These are phyloP conservation scores for Edaphochlamys debaryana DNA, from an alignment of 139 green algal species.

Conservation along the genomic window DNA sequence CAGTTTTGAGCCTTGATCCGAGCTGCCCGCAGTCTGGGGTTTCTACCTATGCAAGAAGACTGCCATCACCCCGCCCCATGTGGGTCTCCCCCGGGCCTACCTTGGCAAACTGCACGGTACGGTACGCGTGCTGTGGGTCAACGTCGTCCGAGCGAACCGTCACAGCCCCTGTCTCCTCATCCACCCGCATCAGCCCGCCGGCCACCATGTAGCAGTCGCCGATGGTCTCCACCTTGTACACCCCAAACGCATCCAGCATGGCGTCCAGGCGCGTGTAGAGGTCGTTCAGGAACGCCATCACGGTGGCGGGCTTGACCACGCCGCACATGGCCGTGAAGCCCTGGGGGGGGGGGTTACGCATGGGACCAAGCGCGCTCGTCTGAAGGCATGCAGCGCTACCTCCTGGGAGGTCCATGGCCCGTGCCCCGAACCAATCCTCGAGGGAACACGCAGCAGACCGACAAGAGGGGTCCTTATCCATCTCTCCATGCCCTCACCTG, in stretches of 20 bases:
- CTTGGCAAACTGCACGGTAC: background rate
- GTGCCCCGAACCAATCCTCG: too few species aligned
- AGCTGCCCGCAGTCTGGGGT: too few species aligned
- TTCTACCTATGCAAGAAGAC: too few species aligned
- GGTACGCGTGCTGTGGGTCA: background rate
- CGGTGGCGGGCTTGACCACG: background rate
- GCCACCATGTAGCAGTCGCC: background rate
- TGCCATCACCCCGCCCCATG: too few species aligned
- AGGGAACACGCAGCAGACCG: too few species aligned
- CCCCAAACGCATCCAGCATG: slow-evolving; percentile 28
- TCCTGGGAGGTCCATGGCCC: too few species aligned
- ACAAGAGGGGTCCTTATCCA: too few species aligned
- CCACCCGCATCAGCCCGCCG: background rate
- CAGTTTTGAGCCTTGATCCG: too few species aligned
- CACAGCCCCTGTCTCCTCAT: background rate
- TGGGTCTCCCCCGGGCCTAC: too few species aligned
- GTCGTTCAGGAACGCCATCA: slow-evolving; percentile 47
- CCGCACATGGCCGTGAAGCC: background rate
- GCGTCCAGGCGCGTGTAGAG: slow-evolving; percentile 28
- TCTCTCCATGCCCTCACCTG: background rate
- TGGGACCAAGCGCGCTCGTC: too few species aligned
- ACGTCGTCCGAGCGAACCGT: background rate
- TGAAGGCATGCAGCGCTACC: too few species aligned
- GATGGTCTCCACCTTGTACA: slow-evolving; percentile 40
- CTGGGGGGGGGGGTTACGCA: background rate